These are phyloP conservation scores for Fusarium armeniacum DNA, from an alignment of 2,329 filamentous ascomycete species.

Conservation along the genomic window DNA sequence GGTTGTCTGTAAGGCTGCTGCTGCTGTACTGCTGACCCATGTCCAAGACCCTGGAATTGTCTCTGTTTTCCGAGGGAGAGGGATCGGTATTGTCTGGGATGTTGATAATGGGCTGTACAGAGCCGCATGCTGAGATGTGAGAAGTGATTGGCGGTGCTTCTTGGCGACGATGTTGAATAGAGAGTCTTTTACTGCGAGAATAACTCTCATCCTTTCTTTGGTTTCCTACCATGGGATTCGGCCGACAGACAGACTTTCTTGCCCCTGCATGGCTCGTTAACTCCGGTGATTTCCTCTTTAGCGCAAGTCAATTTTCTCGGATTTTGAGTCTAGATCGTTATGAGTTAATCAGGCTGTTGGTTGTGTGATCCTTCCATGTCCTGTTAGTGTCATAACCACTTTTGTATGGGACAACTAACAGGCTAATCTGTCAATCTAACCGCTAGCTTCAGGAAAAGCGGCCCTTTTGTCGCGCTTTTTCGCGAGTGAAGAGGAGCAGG, in stretches of 20 bases:
- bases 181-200: not conserved
- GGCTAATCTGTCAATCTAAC: not conserved
- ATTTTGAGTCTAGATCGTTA: conserved; percentile 31
- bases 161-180: not conserved
- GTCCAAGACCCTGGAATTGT: conserved; percentile 1
- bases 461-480: conserved; percentile 36
- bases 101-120: not conserved
- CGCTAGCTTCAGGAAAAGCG: conserved; percentile 15
- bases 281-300: conserved; percentile 41
- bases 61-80: conserved; percentile 1
- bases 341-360: conserved; percentile 6
- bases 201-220: not conserved
- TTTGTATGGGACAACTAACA: not conserved
- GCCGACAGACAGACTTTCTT: not conserved
- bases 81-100: not conserved
- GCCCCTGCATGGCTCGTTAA: conserved; percentile 13
- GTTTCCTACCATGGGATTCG: not conserved
- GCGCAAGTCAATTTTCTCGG: conserved; percentile 3
- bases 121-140: not conserved
- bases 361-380: fast-evolving
- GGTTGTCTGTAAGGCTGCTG: conserved; percentile 33
- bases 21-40: not conserved
- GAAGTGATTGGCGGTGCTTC: not conserved
- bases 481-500: not conserved
- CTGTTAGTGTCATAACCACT: not conserved